Percentiles rank a stretch among this genome's conserved stretches.
These are phyloP conservation scores for Gaertneriomyces sp. DNA, from an alignment of 192 early-diverging fungal species.

Conservation along the genomic window DNA sequence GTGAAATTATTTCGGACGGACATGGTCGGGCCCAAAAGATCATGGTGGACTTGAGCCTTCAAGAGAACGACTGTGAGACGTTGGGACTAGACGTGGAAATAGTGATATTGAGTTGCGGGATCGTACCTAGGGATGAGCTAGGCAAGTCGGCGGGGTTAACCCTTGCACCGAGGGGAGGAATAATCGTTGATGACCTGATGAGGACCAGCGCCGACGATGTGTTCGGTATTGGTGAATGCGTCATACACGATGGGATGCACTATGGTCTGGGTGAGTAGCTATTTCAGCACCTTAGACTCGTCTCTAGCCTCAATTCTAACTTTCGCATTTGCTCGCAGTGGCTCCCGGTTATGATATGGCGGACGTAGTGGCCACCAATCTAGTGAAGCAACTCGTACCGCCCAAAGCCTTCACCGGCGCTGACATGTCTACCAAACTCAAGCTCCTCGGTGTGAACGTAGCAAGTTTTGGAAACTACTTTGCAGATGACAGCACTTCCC, in stretches of 20 bases:
- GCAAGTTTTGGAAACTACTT: conserved; percentile 71
- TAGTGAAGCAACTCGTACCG: conserved; percentile 18
- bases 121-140: conserved; percentile 57
- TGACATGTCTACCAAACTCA: conserved; percentile 68
- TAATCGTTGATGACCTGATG: conserved; percentile 53
- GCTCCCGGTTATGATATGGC: conserved; percentile 73
- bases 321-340: conserved; percentile 34
- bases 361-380: conserved; percentile 56
- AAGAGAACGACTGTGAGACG: background rate
- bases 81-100: conserved; percentile 4
- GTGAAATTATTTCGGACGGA: background rate
- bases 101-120: conserved; percentile 34
- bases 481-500: conserved; percentile 19
- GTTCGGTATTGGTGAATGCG: conserved; percentile 66
- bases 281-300: background rate
- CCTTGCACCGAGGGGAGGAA: conserved; percentile 52
- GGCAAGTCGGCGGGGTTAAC: conserved; percentile 46
- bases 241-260: conserved; percentile 37
- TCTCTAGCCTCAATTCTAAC: background rate
- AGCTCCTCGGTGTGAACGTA: conserved; percentile 65
- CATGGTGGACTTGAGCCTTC: background rate
- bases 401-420: conserved; percentile 43
- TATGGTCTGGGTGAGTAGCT: conserved; percentile 45
- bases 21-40: background rate
- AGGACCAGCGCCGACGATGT: conserved; percentile 40